Evolutionary conservation across 768 basidiomycete genomes (phyloP), one percentile per base, ranked within the genome.

Genomic region (Ephemerocybe angulata): DNA sequence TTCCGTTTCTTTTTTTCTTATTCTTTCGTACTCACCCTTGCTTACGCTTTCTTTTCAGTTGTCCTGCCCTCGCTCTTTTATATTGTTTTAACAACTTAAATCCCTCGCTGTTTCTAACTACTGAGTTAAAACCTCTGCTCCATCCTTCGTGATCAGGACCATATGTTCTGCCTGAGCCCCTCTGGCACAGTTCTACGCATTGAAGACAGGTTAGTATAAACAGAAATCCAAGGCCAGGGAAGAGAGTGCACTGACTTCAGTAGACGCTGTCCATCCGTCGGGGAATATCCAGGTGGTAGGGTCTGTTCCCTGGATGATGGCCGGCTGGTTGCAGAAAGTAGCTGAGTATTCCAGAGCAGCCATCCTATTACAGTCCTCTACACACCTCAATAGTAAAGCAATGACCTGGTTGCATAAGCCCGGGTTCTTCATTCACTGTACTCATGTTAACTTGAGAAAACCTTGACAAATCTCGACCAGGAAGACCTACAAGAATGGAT

Each of bases 241-340:
- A 28, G 21, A 54, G 15, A 53, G 7, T 1, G 11, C 8, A 55
- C 81, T 52, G 63, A 85, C 93, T 75, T 89, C 85, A 0, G 93
- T 93, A 0, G 89, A 88, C n/a, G 88, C 85, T 2, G 92, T 93
- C 94, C 94, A 96, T 24, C 90, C 91, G 65, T 96, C 94, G 2
- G 90, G 90, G 67, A 90, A 95, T 54, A 91, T 81, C 82, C 86
- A 87, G 2, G 83, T 82, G 24, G 71, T 65, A 0, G 90, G 76
- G 54, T 88, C 76, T 4, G 72, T 67, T 11, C 93, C 93, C 70
- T 93, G 88, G 12, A 95, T 79, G 29, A 96, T 73, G 44, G 78
- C 77, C 3, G 93, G 93, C 87, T 91, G 55, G 11, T 40, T 3
- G 29, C 6, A 11, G 29, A 35, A 24, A 42, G 41, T 5, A 37